Evolutionary conservation across 2,329 filamentous ascomycete species (phyloP).

Genomic region (Fusarium clavum): DNA sequence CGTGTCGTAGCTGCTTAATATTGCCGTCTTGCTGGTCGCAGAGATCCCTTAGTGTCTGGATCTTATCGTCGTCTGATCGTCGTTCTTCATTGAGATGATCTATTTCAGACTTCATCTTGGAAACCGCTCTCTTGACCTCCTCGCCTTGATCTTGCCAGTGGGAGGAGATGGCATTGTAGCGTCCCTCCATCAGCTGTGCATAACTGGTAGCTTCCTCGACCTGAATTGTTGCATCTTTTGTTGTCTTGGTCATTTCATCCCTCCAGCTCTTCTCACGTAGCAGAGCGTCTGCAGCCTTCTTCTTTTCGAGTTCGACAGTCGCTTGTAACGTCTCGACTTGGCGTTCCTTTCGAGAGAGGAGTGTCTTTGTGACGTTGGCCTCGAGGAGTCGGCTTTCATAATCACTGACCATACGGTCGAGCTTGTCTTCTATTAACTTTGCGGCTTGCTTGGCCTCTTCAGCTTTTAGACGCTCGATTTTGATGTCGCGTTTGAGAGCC

Average conservation of each 20-base stretch:
- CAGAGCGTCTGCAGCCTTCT: slow-evolving; percentile 69
- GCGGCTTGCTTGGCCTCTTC: slow-evolving; percentile 78
- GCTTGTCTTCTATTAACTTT: slow-evolving; percentile 75
- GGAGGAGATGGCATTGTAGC: slow-evolving; percentile 74
- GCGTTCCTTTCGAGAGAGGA: slow-evolving; percentile 78
- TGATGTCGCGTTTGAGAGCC: slow-evolving; percentile 77
- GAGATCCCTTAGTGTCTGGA: slow-evolving; percentile 73
- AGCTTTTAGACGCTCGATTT: slow-evolving; percentile 72
- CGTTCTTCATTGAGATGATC: slow-evolving; percentile 66
- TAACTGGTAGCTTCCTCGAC: slow-evolving; percentile 74
- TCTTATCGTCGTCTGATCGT: slow-evolving; percentile 70
- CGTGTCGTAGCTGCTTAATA: slow-evolving; percentile 67
- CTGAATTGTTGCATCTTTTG: slow-evolving; percentile 68
- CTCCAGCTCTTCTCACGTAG: slow-evolving; percentile 71
- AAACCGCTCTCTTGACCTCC: slow-evolving; percentile 66
- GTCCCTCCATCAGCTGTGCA: slow-evolving; percentile 75
- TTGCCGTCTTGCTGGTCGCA: slow-evolving; percentile 80
- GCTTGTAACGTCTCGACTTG: slow-evolving; percentile 77
- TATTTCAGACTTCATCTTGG: slow-evolving; percentile 65
- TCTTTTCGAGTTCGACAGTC: slow-evolving; percentile 72
- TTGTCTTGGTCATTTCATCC: slow-evolving; percentile 71
- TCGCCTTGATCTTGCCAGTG: slow-evolving; percentile 76
- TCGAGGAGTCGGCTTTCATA: slow-evolving; percentile 77
- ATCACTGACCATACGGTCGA: slow-evolving; percentile 74
- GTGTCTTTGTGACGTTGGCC: slow-evolving; percentile 76